Percentiles rank a stretch among this genome's conserved stretches.
Evolutionary conservation across 2,329 filamentous ascomycete species (phyloP).

Genomic region (Xylariomycetidae sp.): DNA sequence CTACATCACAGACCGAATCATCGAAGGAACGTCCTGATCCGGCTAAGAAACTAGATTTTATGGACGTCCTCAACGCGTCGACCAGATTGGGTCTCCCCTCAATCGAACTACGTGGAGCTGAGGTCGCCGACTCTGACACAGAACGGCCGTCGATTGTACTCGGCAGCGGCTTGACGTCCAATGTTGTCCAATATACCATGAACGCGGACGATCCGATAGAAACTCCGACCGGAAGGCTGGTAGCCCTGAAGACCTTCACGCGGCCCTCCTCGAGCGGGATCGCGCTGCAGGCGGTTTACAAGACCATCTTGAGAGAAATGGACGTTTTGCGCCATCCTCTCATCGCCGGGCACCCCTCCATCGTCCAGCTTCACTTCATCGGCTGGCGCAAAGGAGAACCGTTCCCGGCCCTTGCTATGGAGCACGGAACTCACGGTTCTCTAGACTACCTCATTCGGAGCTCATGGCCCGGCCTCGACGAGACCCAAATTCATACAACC

Average conservation of each 20-base stretch:
- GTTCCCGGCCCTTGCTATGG: conserved; percentile 6
- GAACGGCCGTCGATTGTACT: conserved; percentile 3
- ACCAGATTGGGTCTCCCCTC: no score
- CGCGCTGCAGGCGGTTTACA: conserved; percentile 3
- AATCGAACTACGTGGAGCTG: conserved; percentile 2
- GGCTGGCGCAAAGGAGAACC: conserved; percentile 5
- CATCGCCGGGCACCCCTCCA: conserved; percentile 4
- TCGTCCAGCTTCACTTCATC: conserved; percentile 5
- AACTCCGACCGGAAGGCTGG: not conserved
- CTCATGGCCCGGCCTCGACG: not conserved
- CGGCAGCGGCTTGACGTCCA: conserved; percentile 7
- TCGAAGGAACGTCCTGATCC: no score
- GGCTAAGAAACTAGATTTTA: no score
- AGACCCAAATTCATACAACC: not conserved
- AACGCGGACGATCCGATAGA: conserved; percentile 1
- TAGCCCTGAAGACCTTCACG: conserved; percentile 3
- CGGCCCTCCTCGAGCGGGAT: not conserved
- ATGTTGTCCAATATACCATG: conserved; percentile 5
- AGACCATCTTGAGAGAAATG: conserved; percentile 7
- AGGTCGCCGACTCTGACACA: not conserved
- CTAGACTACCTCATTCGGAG: conserved; percentile 6
- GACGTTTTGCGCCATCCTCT: conserved; percentile 1
- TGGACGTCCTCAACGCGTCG: no score
- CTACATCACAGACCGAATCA: no score
- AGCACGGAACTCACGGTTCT: conserved; percentile 4